phyloP scores from a whole-genome alignment of 2,329 filamentous ascomycete species.

The Ceratocystis colombiana region DNA sequence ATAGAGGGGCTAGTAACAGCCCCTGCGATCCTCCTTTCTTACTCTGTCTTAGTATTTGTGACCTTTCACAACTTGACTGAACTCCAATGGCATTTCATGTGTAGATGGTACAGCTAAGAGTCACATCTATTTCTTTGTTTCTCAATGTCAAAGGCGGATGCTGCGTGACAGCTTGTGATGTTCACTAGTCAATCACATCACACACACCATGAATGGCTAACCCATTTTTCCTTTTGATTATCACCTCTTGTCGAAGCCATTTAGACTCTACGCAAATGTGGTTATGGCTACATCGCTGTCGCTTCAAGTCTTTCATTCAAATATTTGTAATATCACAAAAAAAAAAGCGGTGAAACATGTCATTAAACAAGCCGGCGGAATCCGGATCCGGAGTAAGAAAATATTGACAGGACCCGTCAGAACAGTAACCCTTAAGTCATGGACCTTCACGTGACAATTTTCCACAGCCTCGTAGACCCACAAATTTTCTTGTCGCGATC shows the following conservation, averaged over 20 bases:
- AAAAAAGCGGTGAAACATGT: constrained; percentile 9
- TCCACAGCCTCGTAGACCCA: constrained; percentile 25
- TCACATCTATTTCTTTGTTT: constrained; percentile 2
- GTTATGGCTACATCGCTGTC: too few relatives aligned
- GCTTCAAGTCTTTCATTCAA: neutral
- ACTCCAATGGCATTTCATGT: too few relatives aligned
- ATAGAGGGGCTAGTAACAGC: neutral
- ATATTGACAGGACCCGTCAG: neutral
- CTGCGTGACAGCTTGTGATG: neutral
- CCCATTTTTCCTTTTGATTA: too few relatives aligned
- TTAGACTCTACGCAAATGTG: too few relatives aligned
- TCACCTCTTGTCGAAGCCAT: too few relatives aligned
- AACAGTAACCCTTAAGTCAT: neutral
- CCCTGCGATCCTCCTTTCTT: neutral
- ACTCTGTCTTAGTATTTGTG: constrained; percentile 19
- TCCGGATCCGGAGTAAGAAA: neutral
- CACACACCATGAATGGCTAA: neutral
- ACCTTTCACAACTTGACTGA: neutral
- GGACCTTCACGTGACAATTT: constrained; percentile 9
- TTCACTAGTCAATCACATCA: neutral
- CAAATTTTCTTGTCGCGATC: constrained; percentile 26
- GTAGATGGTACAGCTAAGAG: too few relatives aligned
- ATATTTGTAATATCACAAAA: neutral
- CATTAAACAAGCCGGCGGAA: neutral
- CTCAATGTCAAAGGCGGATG: neutral